A percentile compares a stretch with the other conserved stretches of the same genome.
These are phyloP conservation scores for Hymenochaete sp. DNA, from an alignment of 1,284 basidiomycete species.

Conservation along the genomic window DNA sequence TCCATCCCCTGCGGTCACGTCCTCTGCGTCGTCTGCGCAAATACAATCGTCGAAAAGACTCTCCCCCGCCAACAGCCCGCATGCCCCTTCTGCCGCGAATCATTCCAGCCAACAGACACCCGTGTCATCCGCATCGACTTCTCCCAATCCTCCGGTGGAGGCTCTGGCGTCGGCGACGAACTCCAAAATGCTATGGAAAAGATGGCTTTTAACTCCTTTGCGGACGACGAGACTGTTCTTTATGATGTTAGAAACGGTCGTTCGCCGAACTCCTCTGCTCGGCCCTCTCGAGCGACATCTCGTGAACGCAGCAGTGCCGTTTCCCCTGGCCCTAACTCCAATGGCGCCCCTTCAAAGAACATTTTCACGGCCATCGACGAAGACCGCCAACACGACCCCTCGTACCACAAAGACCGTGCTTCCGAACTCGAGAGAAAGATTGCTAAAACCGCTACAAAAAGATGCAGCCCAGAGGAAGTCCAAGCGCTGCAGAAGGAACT, in stretches of 20 bases:
- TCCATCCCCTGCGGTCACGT: constrained; percentile 76
- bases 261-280: constrained; percentile 9
- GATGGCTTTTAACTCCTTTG: background rate
- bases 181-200: background rate
- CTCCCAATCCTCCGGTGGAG: constrained; percentile 43
- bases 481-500: constrained; percentile 64
- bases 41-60: constrained; percentile 71
- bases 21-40: constrained; percentile 64
- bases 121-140: constrained; percentile 74
- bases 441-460: constrained; percentile 68
- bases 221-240: constrained; percentile 14
- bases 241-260: constrained; percentile 11
- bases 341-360: background rate
- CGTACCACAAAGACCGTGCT: constrained; percentile 45
- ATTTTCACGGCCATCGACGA: constrained; percentile 13
- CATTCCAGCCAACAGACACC: constrained; percentile 51
- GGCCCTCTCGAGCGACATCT: constrained; percentile 14
- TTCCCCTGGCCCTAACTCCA: too few relatives aligned
- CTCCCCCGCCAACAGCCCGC: constrained; percentile 51
- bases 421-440: constrained; percentile 67
- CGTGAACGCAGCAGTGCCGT: constrained; percentile 5
- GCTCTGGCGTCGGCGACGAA: constrained; percentile 48
- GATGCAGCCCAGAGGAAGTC: constrained; percentile 77
- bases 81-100: constrained; percentile 75
- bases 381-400: constrained; percentile 26